Base-by-base conservation (phyloP, 176 grass and related monocot genomes). In the Musa itinerans region DNA sequence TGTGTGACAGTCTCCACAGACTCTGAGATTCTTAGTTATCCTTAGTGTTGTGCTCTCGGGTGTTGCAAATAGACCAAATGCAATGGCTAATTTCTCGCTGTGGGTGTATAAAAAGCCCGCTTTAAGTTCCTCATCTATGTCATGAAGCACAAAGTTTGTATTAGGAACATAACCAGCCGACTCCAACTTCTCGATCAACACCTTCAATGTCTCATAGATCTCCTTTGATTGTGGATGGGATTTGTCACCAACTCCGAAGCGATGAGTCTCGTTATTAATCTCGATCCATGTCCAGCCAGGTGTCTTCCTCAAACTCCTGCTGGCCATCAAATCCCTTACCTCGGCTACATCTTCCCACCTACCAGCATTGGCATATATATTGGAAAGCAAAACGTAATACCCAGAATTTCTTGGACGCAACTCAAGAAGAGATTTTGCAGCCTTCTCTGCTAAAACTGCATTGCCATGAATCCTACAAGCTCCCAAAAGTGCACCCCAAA, bases 121-220 rank as follows among this genome's bases (percentile, higher is more conserved):
- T 74, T 74, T 74, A 25, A 74, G 52, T 74, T 74, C 72, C 52
- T 74, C 72, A 58, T 74, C 72, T 57, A 74, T 34, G 53, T 74
- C 72, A 74, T 74, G 72, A 74, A 74, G 72, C 52, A 74, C 72
- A 29, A 74, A 74, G 7, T 74, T 56, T 29, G 72, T 74, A 74
- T 74, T 22, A 29, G 72, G 72, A 56, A 74, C 24, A 56, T 74
- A 74, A 13, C 72, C 72, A 19, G 25, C 52, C 22, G 50, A 25
- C 24, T 74, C 53, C 72, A 74, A 57, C 72, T 74, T 74, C 72
- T 74, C 53, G 10, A 54, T 56, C 53, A 74, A 34, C 22, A 56
- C 19, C 50, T 56, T 74, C 72, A 74, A 29, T 27, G 24, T 43
- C 53, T 74, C 19, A 57, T 74, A 74, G 10, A 74, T 74, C 53